Evolutionary conservation across 1,139 yeast genomes (phyloP).

Genomic region (Geotrichum bryndzae): DNA sequence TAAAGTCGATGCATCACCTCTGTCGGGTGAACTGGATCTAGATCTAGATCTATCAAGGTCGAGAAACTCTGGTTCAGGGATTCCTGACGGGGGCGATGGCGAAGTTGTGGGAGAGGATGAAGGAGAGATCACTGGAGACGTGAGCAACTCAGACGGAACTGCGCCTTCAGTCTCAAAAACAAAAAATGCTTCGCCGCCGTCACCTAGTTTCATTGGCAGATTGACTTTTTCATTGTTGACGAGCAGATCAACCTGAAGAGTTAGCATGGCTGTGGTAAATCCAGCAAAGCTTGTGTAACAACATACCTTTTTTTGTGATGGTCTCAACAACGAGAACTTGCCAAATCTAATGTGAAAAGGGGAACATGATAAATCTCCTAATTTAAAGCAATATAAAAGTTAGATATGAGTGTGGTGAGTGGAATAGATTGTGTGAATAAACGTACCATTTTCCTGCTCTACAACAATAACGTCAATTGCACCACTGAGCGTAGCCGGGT

Average conservation of each 20-base stretch:
- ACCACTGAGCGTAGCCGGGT: conserved; percentile 93
- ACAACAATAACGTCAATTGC: conserved; percentile 96
- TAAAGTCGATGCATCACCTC: background rate
- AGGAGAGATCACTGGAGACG: conserved; percentile 91
- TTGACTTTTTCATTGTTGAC: conserved; percentile 80
- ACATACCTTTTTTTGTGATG: conserved; percentile 79
- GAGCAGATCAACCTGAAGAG: conserved; percentile 55
- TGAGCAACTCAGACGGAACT: conserved; percentile 71
- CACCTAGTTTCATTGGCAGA: conserved; percentile 93
- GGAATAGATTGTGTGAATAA: background rate
- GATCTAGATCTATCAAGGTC: conserved; percentile 35
- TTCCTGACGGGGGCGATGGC: conserved; percentile 20
- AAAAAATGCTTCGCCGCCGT: conserved; percentile 96
- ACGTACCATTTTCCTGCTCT: conserved; percentile 70
- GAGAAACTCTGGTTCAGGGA: conserved; percentile 54
- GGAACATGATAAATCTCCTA: conserved; percentile 74
- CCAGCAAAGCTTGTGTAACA: background rate
- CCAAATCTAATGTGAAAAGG: conserved; percentile 98
- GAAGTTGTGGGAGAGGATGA: conserved; percentile 46
- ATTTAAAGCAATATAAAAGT: background rate
- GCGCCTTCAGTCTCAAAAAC: conserved; percentile 79
- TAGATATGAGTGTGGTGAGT: background rate
- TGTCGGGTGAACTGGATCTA: conserved; percentile 17
- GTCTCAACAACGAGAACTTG: conserved; percentile 82
- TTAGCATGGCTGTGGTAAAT: background rate